Conservation (phyloP, 2,329 filamentous ascomycete genomes). For the Neonectria magnoliae region DNA sequence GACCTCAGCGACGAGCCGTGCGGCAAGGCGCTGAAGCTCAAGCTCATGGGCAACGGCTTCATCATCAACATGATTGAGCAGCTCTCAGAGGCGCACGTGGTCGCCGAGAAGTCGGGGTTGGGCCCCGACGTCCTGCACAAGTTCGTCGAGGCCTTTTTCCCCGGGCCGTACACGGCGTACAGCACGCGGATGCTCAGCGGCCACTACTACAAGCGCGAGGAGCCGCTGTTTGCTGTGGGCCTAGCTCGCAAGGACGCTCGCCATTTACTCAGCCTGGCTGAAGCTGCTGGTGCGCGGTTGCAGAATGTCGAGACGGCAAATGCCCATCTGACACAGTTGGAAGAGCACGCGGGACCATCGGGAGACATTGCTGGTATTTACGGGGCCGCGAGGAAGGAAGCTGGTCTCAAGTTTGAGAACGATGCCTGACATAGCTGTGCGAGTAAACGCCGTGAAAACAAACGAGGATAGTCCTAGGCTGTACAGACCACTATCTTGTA, state of each 20-base stretch:
- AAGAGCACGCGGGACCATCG: constrained; percentile 71
- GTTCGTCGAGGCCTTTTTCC: constrained; percentile 78
- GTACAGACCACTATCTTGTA: no score
- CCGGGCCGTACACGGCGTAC: constrained; percentile 79
- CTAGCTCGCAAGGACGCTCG: constrained; percentile 83
- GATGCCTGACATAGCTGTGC: constrained; percentile 14
- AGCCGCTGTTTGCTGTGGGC: constrained; percentile 85
- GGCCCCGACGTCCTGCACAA: constrained; percentile 75
- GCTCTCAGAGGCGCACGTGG: constrained; percentile 78
- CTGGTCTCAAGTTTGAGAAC: constrained; percentile 81
- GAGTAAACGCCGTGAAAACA: no score
- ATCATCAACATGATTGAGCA: constrained; percentile 84
- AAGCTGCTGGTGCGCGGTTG: constrained; percentile 69
- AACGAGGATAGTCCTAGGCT: neutral
- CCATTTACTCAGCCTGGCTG: constrained; percentile 76
- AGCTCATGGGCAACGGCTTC: constrained; percentile 89
- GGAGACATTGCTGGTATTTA: constrained; percentile 88
- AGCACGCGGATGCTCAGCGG: constrained; percentile 77
- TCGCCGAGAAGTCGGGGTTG: constrained; percentile 84
- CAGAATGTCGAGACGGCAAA: constrained; percentile 74
- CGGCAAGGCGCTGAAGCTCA: constrained; percentile 75
- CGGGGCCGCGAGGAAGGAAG: constrained; percentile 79
- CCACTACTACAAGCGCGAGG: constrained; percentile 79
- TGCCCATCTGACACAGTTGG: constrained; percentile 73
- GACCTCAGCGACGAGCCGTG: constrained; percentile 76